Percentiles rank a stretch among this genome's conserved stretches.
Evolutionary conservation across 371 early-diverging fungal species (phyloP).

Genomic region (Zancudomyces culisetae): DNA sequence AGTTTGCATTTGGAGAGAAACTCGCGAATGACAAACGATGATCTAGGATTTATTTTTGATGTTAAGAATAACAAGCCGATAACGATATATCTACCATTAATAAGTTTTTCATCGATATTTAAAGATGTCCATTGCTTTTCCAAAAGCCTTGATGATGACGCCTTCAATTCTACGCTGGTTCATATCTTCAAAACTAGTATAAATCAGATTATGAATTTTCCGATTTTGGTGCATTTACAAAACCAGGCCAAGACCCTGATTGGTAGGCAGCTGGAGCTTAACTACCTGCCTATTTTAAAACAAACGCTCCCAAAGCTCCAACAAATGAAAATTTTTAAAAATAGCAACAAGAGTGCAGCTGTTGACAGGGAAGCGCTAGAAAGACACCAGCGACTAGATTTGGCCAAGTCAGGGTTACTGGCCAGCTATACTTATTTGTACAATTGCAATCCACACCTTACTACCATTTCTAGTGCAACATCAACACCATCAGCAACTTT

Average conservation of each 20-base stretch:
- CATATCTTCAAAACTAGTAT: neutral
- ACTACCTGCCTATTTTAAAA: neutral
- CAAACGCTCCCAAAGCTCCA: neutral
- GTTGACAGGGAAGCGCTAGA: neutral
- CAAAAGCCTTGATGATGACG: neutral
- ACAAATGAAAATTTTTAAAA: too few species aligned
- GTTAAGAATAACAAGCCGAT: conserved; percentile 17
- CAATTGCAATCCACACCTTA: conserved; percentile 5
- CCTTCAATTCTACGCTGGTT: neutral
- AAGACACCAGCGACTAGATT: neutral
- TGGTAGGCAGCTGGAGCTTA: neutral
- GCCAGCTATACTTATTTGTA: neutral
- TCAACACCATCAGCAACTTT: too few species aligned
- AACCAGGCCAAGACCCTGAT: neutral
- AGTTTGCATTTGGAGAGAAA: conserved; percentile 15
- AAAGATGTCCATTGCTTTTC: too few species aligned
- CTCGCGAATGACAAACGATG: conserved; percentile 15
- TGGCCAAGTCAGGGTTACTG: neutral
- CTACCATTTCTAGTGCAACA: too few species aligned
- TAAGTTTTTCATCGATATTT: too few species aligned
- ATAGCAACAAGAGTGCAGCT: neutral
- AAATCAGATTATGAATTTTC: neutral
- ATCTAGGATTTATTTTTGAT: conserved; percentile 18
- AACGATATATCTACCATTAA: conserved; percentile 17
- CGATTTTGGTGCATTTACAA: neutral